phyloP scores from a whole-genome alignment of 352 stramenopile genomes.

The Phytophthora fragariae region DNA sequence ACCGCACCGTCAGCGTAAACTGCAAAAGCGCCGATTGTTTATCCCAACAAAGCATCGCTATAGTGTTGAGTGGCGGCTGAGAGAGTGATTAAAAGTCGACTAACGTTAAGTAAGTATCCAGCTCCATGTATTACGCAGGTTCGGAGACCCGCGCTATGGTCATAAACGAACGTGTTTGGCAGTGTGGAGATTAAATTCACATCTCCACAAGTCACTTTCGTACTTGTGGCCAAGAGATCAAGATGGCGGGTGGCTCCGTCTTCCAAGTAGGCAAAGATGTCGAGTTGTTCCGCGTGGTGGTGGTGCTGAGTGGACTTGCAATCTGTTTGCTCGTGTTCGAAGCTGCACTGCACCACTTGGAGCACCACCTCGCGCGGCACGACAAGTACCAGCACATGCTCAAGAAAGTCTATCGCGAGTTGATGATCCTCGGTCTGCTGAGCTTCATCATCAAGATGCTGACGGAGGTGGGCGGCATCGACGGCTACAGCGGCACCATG shows the following conservation, averaged over 20 bases:
- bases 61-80: neutral
- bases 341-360: constrained; percentile 44
- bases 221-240: constrained; percentile 6
- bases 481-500: constrained; percentile 40
- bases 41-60: neutral
- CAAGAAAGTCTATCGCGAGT: constrained; percentile 62
- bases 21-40: no score
- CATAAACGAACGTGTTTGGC: constrained; percentile 17
- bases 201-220: constrained; percentile 8
- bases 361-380: constrained; percentile 47
- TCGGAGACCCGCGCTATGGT: neutral
- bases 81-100: neutral
- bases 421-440: constrained; percentile 70
- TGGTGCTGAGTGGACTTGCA: constrained; percentile 50
- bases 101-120: neutral
- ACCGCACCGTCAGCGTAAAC: no score
- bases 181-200: neutral
- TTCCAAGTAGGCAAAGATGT: constrained; percentile 66
- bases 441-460: constrained; percentile 58
- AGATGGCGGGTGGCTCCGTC: constrained; percentile 46
- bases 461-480: constrained; percentile 42
- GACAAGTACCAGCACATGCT: constrained; percentile 74
- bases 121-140: constrained; percentile 17
- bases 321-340: constrained; percentile 55
- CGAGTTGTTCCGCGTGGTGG: constrained; percentile 52